Evolutionary conservation across 257 asterid genomes (phyloP).

Genomic region (Primulina tabacum): DNA sequence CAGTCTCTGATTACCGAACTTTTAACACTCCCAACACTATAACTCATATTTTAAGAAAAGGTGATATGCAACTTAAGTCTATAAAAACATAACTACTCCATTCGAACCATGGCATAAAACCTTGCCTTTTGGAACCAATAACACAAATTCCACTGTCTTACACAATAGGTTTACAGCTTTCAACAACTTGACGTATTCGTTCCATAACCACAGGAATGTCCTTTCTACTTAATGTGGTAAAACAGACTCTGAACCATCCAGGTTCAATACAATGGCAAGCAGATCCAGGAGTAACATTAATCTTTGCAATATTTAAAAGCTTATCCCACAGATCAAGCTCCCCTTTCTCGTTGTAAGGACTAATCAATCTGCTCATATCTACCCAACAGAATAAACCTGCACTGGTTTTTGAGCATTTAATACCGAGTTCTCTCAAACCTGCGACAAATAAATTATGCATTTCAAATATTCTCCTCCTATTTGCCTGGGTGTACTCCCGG

Average conservation of each 20-base stretch:
- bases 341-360: conserved; percentile 77
- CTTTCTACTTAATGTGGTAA: conserved; percentile 52
- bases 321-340: conserved; percentile 93
- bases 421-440: conserved; percentile 60
- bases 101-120: conserved; percentile 27
- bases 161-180: conserved; percentile 63
- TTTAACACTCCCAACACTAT: neutral
- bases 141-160: conserved; percentile 32
- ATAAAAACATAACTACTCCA: conserved; percentile 22
- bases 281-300: conserved; percentile 83
- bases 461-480: conserved; percentile 52
- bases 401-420: conserved; percentile 61
- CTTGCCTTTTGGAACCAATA: conserved; percentile 28
- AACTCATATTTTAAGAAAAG: conserved; percentile 7
- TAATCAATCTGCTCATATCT: conserved; percentile 81
- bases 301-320: conserved; percentile 63
- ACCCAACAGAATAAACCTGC: conserved; percentile 92
- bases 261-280: conserved; percentile 98
- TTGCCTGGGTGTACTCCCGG: conserved; percentile 49
- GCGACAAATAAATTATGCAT: conserved; percentile 56
- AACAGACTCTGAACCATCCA: conserved; percentile 96
- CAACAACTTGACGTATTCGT: conserved; percentile 64
- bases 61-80: conserved; percentile 20
- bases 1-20: conserved; percentile 24
- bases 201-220: conserved; percentile 71